A percentile compares a stretch with the other conserved stretches of the same genome.
These are phyloP conservation scores for Penicillium decumbens DNA, from an alignment of 2,329 filamentous ascomycete genomes.

Conservation along the genomic window DNA sequence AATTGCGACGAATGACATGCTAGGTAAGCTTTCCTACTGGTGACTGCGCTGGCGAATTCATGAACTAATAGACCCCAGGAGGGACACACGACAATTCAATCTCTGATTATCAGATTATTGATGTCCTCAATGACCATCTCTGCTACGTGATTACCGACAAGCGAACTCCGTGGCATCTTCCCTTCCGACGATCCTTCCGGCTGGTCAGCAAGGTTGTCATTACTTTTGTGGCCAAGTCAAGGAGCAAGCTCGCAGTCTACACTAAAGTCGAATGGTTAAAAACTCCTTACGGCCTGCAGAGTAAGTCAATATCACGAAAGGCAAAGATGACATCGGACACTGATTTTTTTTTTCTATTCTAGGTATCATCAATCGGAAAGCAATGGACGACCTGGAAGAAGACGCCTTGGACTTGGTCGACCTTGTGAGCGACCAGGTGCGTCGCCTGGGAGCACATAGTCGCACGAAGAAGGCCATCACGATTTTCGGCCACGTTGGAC, in stretches of 20 bases:
- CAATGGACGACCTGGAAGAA: constrained; percentile 62
- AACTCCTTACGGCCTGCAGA: constrained; percentile 50
- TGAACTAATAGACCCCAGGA: constrained; percentile 29
- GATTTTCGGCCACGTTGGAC: constrained; percentile 48
- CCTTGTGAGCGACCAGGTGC: constrained; percentile 48
- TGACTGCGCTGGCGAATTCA: neutral
- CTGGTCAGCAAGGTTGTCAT: constrained; percentile 88
- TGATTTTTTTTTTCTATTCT: constrained; percentile 4
- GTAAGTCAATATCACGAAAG: constrained; percentile 26
- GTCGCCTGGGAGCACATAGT: constrained; percentile 44
- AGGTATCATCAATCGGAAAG: constrained; percentile 58
- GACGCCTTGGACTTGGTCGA: constrained; percentile 49
- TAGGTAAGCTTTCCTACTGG: constrained; percentile 48
- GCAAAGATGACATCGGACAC: neutral
- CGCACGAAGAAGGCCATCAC: constrained; percentile 48
- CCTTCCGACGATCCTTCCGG: constrained; percentile 71
- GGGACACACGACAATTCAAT: constrained; percentile 57
- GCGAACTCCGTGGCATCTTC: constrained; percentile 74
- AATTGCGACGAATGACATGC: constrained; percentile 61
- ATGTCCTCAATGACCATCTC: constrained; percentile 71
- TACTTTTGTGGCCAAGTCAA: constrained; percentile 85
- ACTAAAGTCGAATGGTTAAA: constrained; percentile 83
- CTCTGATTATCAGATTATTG: constrained; percentile 79
- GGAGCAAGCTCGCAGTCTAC: constrained; percentile 85
- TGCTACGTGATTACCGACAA: constrained; percentile 64